These are phyloP conservation scores for Fusarium solani-melongenae DNA, from an alignment of 2,329 filamentous ascomycete species.

Conservation along the genomic window DNA sequence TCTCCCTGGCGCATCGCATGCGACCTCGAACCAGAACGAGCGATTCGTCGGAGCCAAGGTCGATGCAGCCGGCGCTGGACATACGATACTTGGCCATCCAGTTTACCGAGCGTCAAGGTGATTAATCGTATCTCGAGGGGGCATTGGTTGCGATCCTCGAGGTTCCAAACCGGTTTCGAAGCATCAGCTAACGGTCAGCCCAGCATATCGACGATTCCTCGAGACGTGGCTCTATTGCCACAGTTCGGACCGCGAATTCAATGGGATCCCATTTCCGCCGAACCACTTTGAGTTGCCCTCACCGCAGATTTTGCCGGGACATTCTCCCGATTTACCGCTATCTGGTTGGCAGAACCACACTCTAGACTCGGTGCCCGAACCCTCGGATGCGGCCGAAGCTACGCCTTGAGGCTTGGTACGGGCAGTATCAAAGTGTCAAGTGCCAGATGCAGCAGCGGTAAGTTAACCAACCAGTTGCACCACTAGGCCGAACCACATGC, in stretches of 20 bases:
- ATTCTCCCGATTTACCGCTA: slow-evolving; percentile 40
- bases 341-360: slow-evolving; percentile 40
- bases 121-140: slow-evolving; percentile 16
- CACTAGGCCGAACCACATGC: slow-evolving; percentile 40
- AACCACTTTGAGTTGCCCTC: slow-evolving; percentile 60
- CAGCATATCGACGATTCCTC: slow-evolving; percentile 57
- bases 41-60: slow-evolving; percentile 39
- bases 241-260: slow-evolving; percentile 58
- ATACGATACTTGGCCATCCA: slow-evolving; percentile 63
- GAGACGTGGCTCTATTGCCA: slow-evolving; percentile 60
- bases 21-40: slow-evolving; percentile 52
- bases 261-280: slow-evolving; percentile 57
- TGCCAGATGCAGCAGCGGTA: slow-evolving; percentile 7
- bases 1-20: slow-evolving; percentile 57
- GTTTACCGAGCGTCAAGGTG: slow-evolving; percentile 60
- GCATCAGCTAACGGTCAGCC: slow-evolving; percentile 41
- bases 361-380: slow-evolving; percentile 40
- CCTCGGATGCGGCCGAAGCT: slow-evolving; percentile 40
- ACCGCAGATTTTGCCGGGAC: slow-evolving; percentile 55
- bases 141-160: slow-evolving; percentile 12
- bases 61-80: slow-evolving; percentile 47
- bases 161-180: slow-evolving; percentile 12
- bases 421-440: slow-evolving; percentile 11
- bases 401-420: slow-evolving; percentile 26
- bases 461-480: slow-evolving; percentile 35